These are phyloP conservation scores for Paxillus involutus DNA, from an alignment of 768 basidiomycete genomes.

Conservation along the genomic window DNA sequence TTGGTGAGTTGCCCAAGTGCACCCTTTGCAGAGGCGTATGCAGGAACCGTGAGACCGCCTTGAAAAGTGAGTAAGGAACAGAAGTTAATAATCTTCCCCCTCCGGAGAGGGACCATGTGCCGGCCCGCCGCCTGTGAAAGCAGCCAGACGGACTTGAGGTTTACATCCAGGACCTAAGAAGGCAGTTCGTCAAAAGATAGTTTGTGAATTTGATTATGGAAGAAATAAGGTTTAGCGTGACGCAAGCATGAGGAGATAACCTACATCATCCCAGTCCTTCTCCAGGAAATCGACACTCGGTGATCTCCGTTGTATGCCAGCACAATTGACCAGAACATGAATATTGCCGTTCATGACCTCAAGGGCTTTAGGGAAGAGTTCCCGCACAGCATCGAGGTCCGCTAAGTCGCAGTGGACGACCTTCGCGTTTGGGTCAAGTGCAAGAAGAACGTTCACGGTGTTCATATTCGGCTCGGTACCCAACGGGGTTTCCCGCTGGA, in stretches of 20 bases:
- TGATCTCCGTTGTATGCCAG: constrained; percentile 58
- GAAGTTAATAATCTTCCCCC: constrained; percentile 75
- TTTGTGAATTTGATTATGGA: constrained; percentile 7
- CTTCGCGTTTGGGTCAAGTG: constrained; percentile 34
- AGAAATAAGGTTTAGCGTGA: constrained; percentile 8
- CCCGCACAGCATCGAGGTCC: constrained; percentile 47
- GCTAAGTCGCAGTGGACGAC: constrained; percentile 59
- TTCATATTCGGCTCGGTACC: constrained; percentile 33
- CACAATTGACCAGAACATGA: constrained; percentile 70
- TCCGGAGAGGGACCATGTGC: constrained; percentile 78
- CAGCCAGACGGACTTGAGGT: constrained; percentile 85
- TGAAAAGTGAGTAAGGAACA: constrained; percentile 52
- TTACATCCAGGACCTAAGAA: constrained; percentile 75
- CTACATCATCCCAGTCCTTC: constrained; percentile 70
- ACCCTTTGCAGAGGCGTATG: constrained; percentile 91
- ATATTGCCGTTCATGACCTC: constrained; percentile 50
- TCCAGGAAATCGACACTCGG: constrained; percentile 67
- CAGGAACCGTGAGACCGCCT: constrained; percentile 75
- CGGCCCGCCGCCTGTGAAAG: constrained; percentile 83
- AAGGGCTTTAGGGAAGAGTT: constrained; percentile 49
- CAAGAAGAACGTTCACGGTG: constrained; percentile 37
- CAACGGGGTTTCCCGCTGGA: constrained; percentile 43
- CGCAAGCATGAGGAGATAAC: constrained; percentile 34
- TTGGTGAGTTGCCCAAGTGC: constrained; percentile 85
- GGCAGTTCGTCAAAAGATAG: constrained; percentile 9